Conservation (phyloP, 805 yeast species). For the Ogataea nitratoaversa region DNA sequence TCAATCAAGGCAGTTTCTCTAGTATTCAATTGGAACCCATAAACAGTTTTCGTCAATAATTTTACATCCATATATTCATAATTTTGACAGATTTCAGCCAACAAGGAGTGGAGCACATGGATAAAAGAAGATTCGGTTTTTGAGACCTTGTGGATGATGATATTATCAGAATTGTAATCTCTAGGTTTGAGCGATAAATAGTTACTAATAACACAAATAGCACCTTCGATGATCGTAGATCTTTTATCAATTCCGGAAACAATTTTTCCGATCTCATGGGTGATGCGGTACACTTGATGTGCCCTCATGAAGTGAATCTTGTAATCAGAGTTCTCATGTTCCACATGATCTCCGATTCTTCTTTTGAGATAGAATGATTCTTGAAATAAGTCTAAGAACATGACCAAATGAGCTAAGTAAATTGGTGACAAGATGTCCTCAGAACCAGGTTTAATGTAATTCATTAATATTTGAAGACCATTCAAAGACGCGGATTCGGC, state of each 20-base stretch:
- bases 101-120: conserved; percentile 55
- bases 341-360: conserved; percentile 67
- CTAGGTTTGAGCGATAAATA: conserved; percentile 28
- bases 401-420: conserved; percentile 36
- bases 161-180: conserved; percentile 25
- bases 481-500: conserved; percentile 13
- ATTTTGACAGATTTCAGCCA: conserved; percentile 41
- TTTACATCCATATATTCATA: conserved; percentile 27
- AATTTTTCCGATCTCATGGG: conserved; percentile 23
- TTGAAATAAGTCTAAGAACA: conserved; percentile 52
- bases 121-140: conserved; percentile 50
- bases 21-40: conserved; percentile 9
- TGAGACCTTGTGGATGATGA: conserved; percentile 36
- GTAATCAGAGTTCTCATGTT: conserved; percentile 49
- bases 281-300: conserved; percentile 19
- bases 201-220: conserved; percentile 34
- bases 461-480: conserved; percentile 21
- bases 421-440: conserved; percentile 17
- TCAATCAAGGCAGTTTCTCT: too few relatives aligned
- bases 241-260: conserved; percentile 17
- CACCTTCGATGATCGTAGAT: conserved; percentile 25
- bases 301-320: conserved; percentile 43
- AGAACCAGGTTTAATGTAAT: conserved; percentile 24
- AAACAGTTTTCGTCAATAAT: conserved; percentile 13
- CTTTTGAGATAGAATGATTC: conserved; percentile 53